These are phyloP conservation scores for Microcyclosporella mali DNA, from an alignment of 2,329 filamentous ascomycete species.

Conservation along the genomic window DNA sequence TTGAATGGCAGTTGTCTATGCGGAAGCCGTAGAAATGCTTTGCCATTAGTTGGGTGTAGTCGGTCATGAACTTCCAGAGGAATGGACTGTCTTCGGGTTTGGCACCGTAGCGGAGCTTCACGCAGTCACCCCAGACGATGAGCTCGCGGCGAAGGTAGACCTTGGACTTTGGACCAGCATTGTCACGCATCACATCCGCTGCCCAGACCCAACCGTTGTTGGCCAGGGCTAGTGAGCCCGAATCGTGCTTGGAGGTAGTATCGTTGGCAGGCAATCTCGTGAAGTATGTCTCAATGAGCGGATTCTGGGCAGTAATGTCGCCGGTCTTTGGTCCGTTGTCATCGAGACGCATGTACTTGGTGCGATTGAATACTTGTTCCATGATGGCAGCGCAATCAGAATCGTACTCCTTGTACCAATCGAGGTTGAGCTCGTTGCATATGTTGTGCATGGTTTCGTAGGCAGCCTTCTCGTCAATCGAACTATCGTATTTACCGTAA, in stretches of 20 bases:
- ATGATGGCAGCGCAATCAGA: constrained; percentile 73
- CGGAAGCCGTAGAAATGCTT: constrained; percentile 93
- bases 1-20: constrained; percentile 97
- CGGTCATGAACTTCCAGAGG: constrained; percentile 92
- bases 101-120: constrained; percentile 86
- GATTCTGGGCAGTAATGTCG: constrained; percentile 66
- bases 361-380: constrained; percentile 86
- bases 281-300: constrained; percentile 91
- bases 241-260: constrained; percentile 67
- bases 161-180: constrained; percentile 79
- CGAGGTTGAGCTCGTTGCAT: constrained; percentile 77
- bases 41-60: constrained; percentile 85
- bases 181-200: constrained; percentile 87
- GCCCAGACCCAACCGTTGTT: constrained; percentile 99
- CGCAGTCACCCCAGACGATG: constrained; percentile 97
- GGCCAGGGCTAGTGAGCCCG: constrained; percentile 71
- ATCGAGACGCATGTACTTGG: constrained; percentile 92
- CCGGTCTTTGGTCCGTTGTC: constrained; percentile 83
- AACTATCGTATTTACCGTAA: constrained; percentile 59
- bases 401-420: constrained; percentile 90
- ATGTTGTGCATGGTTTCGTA: constrained; percentile 53
- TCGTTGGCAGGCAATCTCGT: constrained; percentile 78
- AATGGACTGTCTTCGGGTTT: constrained; percentile 80
- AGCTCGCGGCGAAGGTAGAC: constrained; percentile 96
- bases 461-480: constrained; percentile 47